A percentile compares a stretch with the other conserved stretches of the same genome.
Conservation (phyloP, 2,329 filamentous ascomycete genomes). For the Xylariaceae sp. region DNA sequence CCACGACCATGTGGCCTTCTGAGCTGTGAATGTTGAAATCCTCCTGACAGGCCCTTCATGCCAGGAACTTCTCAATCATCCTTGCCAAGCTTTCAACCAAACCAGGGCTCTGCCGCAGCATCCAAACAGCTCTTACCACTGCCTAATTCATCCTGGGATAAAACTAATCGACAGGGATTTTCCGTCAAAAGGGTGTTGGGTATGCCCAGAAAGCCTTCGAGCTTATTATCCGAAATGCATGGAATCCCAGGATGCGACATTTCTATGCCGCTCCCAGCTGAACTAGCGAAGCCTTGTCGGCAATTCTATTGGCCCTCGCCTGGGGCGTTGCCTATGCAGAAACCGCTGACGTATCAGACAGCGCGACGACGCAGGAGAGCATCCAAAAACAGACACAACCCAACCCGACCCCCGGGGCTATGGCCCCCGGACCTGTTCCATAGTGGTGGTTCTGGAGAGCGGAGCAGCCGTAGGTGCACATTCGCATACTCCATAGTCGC, state of each 20-base stretch:
- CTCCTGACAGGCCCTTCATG: slow-evolving; percentile 1
- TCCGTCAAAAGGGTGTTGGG: neutral
- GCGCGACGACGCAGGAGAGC: slow-evolving; percentile 7
- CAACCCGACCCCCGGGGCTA: slow-evolving; percentile 12
- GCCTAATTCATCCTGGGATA: too few relatives aligned
- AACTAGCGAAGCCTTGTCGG: neutral
- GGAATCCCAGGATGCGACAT: slow-evolving; percentile 25
- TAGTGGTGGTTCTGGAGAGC: neutral
- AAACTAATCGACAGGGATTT: too few relatives aligned
- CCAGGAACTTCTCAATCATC: slow-evolving; percentile 8
- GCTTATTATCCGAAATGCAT: slow-evolving; percentile 3
- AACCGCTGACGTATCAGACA: slow-evolving; percentile 25
- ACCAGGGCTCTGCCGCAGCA: slow-evolving; percentile 13
- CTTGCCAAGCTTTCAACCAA: neutral
- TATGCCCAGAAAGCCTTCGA: neutral
- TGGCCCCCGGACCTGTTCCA: neutral
- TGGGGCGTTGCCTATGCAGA: slow-evolving; percentile 6
- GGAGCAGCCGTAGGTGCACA: slow-evolving; percentile 5
- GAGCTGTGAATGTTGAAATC: slow-evolving; percentile 3
- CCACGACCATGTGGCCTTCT: slow-evolving; percentile 14
- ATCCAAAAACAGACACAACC: slow-evolving; percentile 19
- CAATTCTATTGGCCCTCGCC: slow-evolving; percentile 12
- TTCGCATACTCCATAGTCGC: neutral
- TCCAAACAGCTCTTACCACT: neutral
- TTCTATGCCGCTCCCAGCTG: slow-evolving; percentile 14